A percentile compares a stretch with the other conserved stretches of the same genome.
Conservation (phyloP, 2,329 filamentous ascomycete genomes). For the Beauveria sp. region DNA sequence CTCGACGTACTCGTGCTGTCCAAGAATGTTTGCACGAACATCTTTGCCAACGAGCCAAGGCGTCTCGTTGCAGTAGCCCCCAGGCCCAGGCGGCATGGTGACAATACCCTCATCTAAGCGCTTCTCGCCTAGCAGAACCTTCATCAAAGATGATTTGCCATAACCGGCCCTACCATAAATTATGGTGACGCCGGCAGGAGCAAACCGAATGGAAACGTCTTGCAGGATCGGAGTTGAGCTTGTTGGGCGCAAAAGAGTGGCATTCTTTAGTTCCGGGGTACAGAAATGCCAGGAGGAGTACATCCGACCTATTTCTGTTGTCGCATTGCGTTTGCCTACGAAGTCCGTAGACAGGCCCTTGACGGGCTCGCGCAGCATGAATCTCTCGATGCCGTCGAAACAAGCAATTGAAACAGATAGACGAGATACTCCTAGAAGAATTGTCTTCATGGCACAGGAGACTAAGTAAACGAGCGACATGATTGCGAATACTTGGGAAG, state of each 20-base stretch:
- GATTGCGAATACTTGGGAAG: not conserved
- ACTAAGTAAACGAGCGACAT: not conserved
- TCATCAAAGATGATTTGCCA: not conserved
- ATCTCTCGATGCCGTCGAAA: not conserved
- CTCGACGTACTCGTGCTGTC: slow-evolving; percentile 6
- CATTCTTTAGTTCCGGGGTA: not conserved
- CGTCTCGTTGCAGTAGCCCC: slow-evolving; percentile 18
- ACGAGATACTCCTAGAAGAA: not conserved
- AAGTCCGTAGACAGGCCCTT: not conserved
- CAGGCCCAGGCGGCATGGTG: not conserved
- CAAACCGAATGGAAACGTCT: not conserved
- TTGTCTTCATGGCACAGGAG: not conserved
- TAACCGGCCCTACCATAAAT: not conserved
- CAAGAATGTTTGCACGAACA: slow-evolving; percentile 31
- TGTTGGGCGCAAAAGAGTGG: not conserved
- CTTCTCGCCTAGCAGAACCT: not conserved
- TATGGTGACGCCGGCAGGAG: slow-evolving; percentile 17
- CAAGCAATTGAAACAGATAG: not conserved
- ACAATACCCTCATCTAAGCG: not conserved
- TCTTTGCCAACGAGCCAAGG: slow-evolving; percentile 36
- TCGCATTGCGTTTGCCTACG: not conserved
- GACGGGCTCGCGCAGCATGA: not conserved
- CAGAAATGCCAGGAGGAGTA: not conserved
- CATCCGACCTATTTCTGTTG: not conserved
- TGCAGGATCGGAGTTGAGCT: not conserved